Percentiles rank a stretch among this genome's conserved stretches.
phyloP scores from a whole-genome alignment of 495 filamentous ascomycete species.

The Tuber aestivum region DNA sequence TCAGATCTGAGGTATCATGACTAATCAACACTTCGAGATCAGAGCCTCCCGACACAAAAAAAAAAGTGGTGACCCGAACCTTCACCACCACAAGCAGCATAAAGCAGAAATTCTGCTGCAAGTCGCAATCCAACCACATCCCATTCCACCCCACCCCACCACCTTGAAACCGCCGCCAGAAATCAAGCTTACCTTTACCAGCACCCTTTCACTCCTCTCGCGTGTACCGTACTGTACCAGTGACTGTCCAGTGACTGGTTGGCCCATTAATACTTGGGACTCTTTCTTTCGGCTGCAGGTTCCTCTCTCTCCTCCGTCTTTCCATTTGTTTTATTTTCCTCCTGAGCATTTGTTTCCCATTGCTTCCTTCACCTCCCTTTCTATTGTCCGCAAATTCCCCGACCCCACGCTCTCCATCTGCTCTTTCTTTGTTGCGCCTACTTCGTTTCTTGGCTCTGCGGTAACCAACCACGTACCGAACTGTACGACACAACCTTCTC shows the following conservation, averaged over 20 bases:
- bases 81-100: not conserved
- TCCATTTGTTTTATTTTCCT: not conserved
- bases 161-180: not conserved
- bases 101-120: slow-evolving; percentile 1
- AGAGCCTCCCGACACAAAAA: not conserved
- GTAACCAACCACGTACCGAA: slow-evolving; percentile 3
- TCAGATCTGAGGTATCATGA: not conserved
- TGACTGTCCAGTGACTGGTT: not conserved
- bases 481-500: not conserved
- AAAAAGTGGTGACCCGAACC: not conserved
- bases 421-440: slow-evolving; percentile 3
- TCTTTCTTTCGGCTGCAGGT: not conserved
- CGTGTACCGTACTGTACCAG: not conserved
- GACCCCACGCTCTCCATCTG: not conserved
- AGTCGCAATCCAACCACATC: not conserved
- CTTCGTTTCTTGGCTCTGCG: not conserved
- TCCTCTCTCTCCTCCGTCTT: not conserved
- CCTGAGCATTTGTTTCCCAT: not conserved
- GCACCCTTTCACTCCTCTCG: not conserved
- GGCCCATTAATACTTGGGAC: not conserved
- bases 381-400: not conserved
- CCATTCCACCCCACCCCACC: slow-evolving; percentile 1
- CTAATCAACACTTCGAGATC: not conserved
- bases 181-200: not conserved
- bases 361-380: not conserved